These are phyloP conservation scores for Blepharisma stoltei DNA, from an alignment of 73 alveolate species.

Conservation along the genomic window DNA sequence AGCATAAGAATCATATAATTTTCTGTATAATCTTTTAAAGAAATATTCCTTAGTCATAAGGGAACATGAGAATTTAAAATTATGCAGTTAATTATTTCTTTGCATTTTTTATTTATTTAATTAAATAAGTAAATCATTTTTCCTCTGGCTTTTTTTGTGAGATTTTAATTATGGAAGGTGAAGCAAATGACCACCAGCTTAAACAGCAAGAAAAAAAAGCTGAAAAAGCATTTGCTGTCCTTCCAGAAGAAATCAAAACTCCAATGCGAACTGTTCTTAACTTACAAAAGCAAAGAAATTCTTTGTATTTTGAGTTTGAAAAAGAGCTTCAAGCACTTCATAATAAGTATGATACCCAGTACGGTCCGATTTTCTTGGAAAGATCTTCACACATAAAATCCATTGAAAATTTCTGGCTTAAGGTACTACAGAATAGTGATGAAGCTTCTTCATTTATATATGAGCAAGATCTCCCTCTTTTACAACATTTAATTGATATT, in stretches of 20 bases:
- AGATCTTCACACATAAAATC: neutral
- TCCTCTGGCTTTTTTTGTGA: too few species aligned
- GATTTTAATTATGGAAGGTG: slow-evolving; percentile 10
- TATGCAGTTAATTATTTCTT: too few species aligned
- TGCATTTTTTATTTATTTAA: too few species aligned
- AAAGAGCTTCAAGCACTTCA: slow-evolving; percentile 10
- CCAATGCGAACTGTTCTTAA: slow-evolving; percentile 10
- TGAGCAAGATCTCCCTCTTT: neutral
- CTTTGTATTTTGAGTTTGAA: slow-evolving; percentile 5
- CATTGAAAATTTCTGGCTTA: slow-evolving; percentile 18
- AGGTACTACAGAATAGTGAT: neutral
- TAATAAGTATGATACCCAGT: slow-evolving; percentile 3
- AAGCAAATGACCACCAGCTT: neutral
- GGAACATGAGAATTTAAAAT: too few species aligned
- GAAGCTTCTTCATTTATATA: neutral
- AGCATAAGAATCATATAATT: too few species aligned
- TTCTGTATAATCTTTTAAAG: too few species aligned
- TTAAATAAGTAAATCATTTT: too few species aligned
- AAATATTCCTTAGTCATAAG: too few species aligned
- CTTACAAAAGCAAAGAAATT: slow-evolving; percentile 20
- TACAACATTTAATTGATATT: slow-evolving; percentile 3
- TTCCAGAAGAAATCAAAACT: neutral
- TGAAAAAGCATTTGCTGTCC: neutral
- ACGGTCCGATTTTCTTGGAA: neutral
- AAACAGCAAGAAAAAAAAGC: slow-evolving; percentile 2